Evolutionary conservation across 441 rosid genomes (phyloP), one percentile per base, ranked within the genome.

Genomic region (Pelargonium cotyledonis): DNA sequence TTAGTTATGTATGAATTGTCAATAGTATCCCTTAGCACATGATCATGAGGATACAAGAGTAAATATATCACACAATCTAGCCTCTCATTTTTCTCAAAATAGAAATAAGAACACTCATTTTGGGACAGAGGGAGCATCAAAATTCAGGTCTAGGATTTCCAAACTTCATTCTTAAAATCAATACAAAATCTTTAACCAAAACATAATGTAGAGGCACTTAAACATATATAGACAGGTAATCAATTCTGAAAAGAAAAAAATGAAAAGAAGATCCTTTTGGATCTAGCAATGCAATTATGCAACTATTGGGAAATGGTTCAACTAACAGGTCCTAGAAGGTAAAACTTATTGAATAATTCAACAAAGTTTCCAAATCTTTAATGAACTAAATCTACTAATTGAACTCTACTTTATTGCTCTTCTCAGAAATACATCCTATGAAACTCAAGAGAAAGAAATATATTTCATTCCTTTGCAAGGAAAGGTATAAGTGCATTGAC

Each of bases 281-380:
- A 55, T 23, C 51, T 68, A 23, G 18, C 29, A 68, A 15, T 10
- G 23, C 6, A 63, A 51, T 49, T 31, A 62, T 8, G 23, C 40
- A 7, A n/a, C n/a, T n/a, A n/a, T n/a, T n/a, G n/a, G 63, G 47
- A 46, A 26, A 18, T 63, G 53, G 55, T 67, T 67, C n/a, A 29
- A 29, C 38, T 9, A n/a, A 10, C 44, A 18, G 5, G 2, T 3
- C 14, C 26, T 23, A 23, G 26, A 23, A 23, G 26, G 43, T 12
- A 3, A 26, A 58, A 43, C 4, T 38, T 19, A 15, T 47, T 51
- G 0, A 10, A 53, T 15, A 8, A 15, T 31, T 26, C 35, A 2
- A 23, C 53, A 14, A 46, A 62, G 6, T 8, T 67, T 19, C 16
- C 43, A 12, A 55, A 55, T 8, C 21, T 64, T 55, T 65, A 38